phyloP scores from a whole-genome alignment of 2,329 filamentous ascomycete genomes.

The Scortechinia acanthostroma region DNA sequence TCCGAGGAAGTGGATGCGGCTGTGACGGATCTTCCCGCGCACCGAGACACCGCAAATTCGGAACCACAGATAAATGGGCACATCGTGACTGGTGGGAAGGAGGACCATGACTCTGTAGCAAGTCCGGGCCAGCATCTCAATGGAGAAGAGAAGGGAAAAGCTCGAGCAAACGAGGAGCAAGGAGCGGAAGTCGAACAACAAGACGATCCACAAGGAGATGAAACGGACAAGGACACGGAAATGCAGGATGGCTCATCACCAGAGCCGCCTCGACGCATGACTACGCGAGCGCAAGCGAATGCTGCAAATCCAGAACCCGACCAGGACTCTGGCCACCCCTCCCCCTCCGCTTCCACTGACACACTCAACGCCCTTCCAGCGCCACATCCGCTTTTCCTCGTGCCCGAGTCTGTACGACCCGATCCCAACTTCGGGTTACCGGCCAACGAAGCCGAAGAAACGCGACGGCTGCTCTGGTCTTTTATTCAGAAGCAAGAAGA shows the following conservation, averaged over 20 bases:
- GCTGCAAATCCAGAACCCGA: slow-evolving; percentile 11
- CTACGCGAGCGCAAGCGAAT: slow-evolving; percentile 31
- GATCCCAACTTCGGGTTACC: slow-evolving; percentile 49
- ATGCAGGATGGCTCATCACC: slow-evolving; percentile 23
- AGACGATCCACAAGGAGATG: neutral
- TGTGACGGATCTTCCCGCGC: neutral
- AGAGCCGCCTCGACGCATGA: slow-evolving; percentile 32
- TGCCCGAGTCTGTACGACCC: slow-evolving; percentile 36
- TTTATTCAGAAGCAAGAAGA: slow-evolving; percentile 64
- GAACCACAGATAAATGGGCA: too few relatives aligned
- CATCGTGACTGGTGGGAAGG: too few relatives aligned
- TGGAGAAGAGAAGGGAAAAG: neutral
- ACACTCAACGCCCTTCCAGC: slow-evolving; percentile 19
- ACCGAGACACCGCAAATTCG: neutral
- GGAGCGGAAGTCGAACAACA: neutral
- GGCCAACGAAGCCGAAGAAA: slow-evolving; percentile 51
- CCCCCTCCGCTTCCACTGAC: slow-evolving; percentile 12
- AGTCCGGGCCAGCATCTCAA: neutral
- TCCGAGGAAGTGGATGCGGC: neutral
- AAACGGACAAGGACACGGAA: slow-evolving; percentile 10
- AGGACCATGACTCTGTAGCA: too few relatives aligned
- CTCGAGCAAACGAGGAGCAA: neutral
- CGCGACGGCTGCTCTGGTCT: slow-evolving; percentile 47
- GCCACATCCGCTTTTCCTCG: slow-evolving; percentile 48
- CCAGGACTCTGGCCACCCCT: neutral